Base-by-base conservation (phyloP, 148 eudicot species). In the Silene uniflora region DNA sequence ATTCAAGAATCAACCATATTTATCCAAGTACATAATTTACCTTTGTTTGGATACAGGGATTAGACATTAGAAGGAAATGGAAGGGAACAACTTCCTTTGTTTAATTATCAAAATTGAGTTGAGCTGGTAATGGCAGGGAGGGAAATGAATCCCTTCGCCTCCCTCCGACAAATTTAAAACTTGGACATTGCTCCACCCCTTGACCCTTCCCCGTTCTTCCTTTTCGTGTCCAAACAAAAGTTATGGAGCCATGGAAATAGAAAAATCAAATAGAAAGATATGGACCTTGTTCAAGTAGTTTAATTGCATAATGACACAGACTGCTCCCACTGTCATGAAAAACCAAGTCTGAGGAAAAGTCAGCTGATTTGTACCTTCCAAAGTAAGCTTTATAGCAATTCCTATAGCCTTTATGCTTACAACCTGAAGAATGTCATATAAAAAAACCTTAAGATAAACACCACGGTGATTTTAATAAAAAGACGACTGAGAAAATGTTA, bases 391-490 rank as follows among this genome's bases (percentile, higher is more conserved):
- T 76, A 94, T 81, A 27, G 96, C 93, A 75, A 91, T 94, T 75
- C 98, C 98, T 73, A 94, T 86, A n/a, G 98, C 98, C 86, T 94
- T 94, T 81, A 91, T 88, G 87, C 98, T 91, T 65, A 94, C 89
- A 67, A 94, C 97, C 98, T 94, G 82, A 75, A 81, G 65, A 71
- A 42, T 23, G 22, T 69, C 76, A 49, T 22, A 49, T 25, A 74
- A 73, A 21, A 46, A 76, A 76, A 17, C 60, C 62, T 59, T 25
- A 80, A 32, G 6, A 17, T 60, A 47, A 49, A 9, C 56, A 12
- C 6, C 58, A 42, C 10, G 59, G 60, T 27, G 74, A 29, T 39
- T 29, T 69, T 19, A 10, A 49, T 16, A 29, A 58, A 29, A 59
- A 49, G 18, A 19, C 5, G 21, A 35, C 39, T 47, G 42, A 62